Percentiles rank a stretch among this genome's conserved stretches.
Conservation (phyloP, 495 filamentous ascomycete genomes). For the Bryoglossum gracile region DNA sequence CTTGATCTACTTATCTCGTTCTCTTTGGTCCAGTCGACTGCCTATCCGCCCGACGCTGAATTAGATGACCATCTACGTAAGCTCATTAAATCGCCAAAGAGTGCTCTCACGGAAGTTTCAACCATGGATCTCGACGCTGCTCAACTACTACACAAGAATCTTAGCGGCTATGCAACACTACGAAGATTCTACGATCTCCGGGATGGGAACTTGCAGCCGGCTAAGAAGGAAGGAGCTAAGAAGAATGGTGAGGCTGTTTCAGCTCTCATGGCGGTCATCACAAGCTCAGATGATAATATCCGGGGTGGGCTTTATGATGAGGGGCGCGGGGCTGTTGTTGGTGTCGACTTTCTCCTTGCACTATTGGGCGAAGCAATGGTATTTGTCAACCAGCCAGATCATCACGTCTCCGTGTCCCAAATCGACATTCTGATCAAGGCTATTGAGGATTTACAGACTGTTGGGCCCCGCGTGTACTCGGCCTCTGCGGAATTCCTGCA, state of each 20-base stretch:
- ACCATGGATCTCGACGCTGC: constrained; percentile 68
- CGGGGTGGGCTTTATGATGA: constrained; percentile 81
- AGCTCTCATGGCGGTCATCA: constrained; percentile 69
- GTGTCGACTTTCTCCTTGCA: constrained; percentile 76
- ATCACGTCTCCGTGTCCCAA: constrained; percentile 52
- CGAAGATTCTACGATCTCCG: constrained; percentile 82
- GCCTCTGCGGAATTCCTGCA: constrained; percentile 66
- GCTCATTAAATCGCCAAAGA: constrained; percentile 59
- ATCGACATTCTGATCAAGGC: constrained; percentile 70
- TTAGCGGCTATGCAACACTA: constrained; percentile 86
- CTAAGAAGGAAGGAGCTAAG: constrained; percentile 33
- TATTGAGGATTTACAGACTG: constrained; percentile 74
- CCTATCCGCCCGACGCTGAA: constrained; percentile 59
- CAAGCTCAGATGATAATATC: constrained; percentile 80
- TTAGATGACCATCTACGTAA: constrained; percentile 60
- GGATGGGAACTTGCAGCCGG: constrained; percentile 48
- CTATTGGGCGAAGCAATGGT: constrained; percentile 76
- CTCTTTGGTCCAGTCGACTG: constrained; percentile 73
- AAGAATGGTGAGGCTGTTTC: constrained; percentile 60
- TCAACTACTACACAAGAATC: constrained; percentile 65
- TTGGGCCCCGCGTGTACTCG: constrained; percentile 58
- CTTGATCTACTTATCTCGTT: constrained; percentile 80
- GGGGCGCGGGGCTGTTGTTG: constrained; percentile 66
- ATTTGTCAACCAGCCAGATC: constrained; percentile 46
- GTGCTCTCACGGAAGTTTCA: constrained; percentile 56